Conservation (phyloP, 805 yeast genomes). For the Metschnikowia dekortorum region DNA sequence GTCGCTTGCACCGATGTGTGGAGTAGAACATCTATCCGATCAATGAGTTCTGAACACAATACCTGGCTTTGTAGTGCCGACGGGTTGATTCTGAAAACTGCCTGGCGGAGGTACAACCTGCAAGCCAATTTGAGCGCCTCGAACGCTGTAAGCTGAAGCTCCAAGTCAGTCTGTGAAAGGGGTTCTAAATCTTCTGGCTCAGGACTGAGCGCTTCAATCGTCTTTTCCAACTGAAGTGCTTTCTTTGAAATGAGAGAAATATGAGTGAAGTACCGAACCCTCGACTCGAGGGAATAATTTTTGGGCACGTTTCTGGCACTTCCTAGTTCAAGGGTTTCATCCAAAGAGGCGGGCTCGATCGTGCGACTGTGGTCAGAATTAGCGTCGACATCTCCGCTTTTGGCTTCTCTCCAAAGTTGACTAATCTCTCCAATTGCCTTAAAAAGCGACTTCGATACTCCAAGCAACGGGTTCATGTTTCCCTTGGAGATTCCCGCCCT, state of each 20-base stretch:
- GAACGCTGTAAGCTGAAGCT: slow-evolving; percentile 64
- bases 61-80: slow-evolving; percentile 60
- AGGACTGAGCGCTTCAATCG: slow-evolving; percentile 50
- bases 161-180: slow-evolving; percentile 47
- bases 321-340: neutral
- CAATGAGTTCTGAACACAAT: slow-evolving; percentile 48
- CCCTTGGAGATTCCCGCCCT: slow-evolving; percentile 31
- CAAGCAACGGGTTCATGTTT: slow-evolving; percentile 64
- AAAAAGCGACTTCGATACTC: slow-evolving; percentile 67
- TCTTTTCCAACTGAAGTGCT: slow-evolving; percentile 41
- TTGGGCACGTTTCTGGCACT: neutral
- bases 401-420: slow-evolving; percentile 51
- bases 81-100: slow-evolving; percentile 58
- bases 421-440: slow-evolving; percentile 65
- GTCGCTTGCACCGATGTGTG: slow-evolving; percentile 69
- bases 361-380: neutral
- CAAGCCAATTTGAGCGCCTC: slow-evolving; percentile 70
- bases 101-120: slow-evolving; percentile 60
- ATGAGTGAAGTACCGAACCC: neutral
- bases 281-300: neutral
- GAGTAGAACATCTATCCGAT: slow-evolving; percentile 56
- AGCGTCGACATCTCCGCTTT: slow-evolving; percentile 17
- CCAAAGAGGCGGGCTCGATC: neutral
- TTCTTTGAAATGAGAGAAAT: slow-evolving; percentile 26
- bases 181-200: slow-evolving; percentile 42